These are phyloP conservation scores for Wilcoxina mikolae DNA, from an alignment of 495 filamentous ascomycete species.

Conservation along the genomic window DNA sequence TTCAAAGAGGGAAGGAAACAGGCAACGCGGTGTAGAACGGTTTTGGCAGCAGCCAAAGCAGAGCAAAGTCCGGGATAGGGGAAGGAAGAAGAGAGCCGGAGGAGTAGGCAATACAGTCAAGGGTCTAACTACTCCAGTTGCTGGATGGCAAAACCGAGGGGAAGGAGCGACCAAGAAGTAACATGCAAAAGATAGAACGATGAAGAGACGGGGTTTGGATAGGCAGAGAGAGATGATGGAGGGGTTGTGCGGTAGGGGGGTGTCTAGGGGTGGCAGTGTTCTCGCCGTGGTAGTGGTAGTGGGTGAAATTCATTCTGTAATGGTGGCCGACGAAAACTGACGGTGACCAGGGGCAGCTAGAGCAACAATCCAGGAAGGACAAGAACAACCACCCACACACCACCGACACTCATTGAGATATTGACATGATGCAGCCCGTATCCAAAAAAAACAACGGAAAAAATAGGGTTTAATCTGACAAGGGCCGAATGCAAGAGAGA, in stretches of 20 bases:
- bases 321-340: background rate
- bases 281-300: background rate
- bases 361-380: conserved; percentile 11
- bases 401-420: background rate
- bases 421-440: background rate
- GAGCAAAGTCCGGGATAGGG: background rate
- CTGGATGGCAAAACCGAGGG: background rate
- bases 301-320: background rate
- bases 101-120: background rate
- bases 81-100: background rate
- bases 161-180: background rate
- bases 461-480: conserved; percentile 2
- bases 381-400: background rate
- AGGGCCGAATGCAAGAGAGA: background rate
- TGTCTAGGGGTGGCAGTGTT: background rate
- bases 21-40: background rate
- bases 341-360: conserved; percentile 11
- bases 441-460: background rate
- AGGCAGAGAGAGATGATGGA: background rate
- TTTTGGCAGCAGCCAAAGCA: background rate
- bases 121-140: no score
- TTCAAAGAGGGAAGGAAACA: conserved; percentile 8
- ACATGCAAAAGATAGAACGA: background rate
- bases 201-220: background rate
- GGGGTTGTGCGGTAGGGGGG: background rate